A percentile compares a stretch with the other conserved stretches of the same genome.
Conservation (phyloP, 192 early-diverging fungal species). For the Spizellomyces sp. region DNA sequence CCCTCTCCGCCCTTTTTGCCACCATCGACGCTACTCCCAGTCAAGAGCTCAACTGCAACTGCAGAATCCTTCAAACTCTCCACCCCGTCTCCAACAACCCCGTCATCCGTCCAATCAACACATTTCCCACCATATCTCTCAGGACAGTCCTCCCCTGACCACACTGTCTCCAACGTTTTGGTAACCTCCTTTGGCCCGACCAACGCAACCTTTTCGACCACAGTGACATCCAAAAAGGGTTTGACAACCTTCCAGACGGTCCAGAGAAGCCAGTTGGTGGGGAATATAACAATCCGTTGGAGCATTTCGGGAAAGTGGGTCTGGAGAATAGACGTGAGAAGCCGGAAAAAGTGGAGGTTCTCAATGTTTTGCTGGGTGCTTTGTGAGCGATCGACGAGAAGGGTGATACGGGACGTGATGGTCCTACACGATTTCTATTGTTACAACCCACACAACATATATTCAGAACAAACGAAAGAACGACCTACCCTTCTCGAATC, state of each 20-base stretch:
- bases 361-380: conserved; percentile 17
- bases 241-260: conserved; percentile 33
- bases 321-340: conserved; percentile 19
- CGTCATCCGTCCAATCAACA: conserved; percentile 25
- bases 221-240: conserved; percentile 26
- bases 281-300: conserved; percentile 30
- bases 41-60: neutral
- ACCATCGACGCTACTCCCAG: neutral
- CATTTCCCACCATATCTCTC: conserved; percentile 25
- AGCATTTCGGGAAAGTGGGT: conserved; percentile 32
- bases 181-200: conserved; percentile 23
- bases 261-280: conserved; percentile 34
- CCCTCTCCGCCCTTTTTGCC: neutral
- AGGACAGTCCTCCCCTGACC: neutral
- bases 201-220: conserved; percentile 23
- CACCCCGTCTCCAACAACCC: neutral
- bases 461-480: neutral
- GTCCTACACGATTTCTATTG: neutral
- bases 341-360: conserved; percentile 30
- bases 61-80: conserved; percentile 11
- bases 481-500: conserved; percentile 17
- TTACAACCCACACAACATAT: neutral
- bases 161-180: neutral
- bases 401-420: conserved; percentile 22
- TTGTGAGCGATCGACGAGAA: conserved; percentile 12